Base-by-base conservation (phyloP, 371 early-diverging fungal genomes). In the Rhizopus delemar region DNA sequence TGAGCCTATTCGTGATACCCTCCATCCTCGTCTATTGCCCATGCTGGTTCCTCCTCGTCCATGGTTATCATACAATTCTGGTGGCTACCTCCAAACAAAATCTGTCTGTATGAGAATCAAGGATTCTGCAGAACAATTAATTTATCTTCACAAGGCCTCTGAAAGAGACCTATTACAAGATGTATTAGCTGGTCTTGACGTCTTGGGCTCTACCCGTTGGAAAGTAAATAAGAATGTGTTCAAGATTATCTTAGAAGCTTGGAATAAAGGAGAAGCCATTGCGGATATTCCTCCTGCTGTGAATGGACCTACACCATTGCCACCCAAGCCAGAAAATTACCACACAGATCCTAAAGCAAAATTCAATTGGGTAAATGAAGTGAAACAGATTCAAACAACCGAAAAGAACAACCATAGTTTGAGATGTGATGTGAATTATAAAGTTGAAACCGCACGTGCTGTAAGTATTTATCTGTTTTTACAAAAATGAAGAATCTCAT, bases 11-110 rank as follows among this genome's bases (percentile, higher is more conserved):
- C 74, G 78, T 12, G 83, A 87, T 33, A 80, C 84, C 4, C 73
- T 91, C 28, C 86, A 86, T 53, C 91, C 96, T 1, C 87, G 92
- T 41, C 70, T 89, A 31, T 77, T 98, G 34, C 99, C 99, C 22
- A 98, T 98, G 99, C 70, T 98, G 45, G 90, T 96, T 2, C 88
- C 87, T 35, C 99, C 99, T 48, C 85, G 87, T 0, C 96, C 98
- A 7, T 98, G 99, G 99, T 59, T 95, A n/a, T 84, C 90, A 0
- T 90, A 85, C 64, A 87, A 89, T 45, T 79, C 85, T 8, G 99
- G 99, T 49, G 99, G 98, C 6, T 97, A 96, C 65, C 71, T 96
- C n/a, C 85, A 84, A 13, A 80, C 86, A 16, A 78, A 86, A 38
- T 78, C 81, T 8, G 63, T 68, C 1, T 86, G 90, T 60, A 91